phyloP scores from a whole-genome alignment of 345 rosid genomes.

The Hypericum androsaemum region DNA sequence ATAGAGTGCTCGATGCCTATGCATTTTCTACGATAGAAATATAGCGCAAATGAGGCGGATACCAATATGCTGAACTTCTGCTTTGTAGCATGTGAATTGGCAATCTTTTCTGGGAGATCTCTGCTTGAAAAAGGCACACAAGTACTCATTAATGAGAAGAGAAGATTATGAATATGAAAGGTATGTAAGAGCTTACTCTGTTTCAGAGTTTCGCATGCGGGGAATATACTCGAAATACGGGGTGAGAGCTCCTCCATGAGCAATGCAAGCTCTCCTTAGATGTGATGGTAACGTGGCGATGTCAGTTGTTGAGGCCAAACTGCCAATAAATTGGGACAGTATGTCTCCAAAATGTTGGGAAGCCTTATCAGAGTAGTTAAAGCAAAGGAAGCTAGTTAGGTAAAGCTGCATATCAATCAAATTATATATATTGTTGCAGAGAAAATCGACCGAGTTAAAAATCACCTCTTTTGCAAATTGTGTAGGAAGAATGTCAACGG shows the following conservation, averaged over 20 bases:
- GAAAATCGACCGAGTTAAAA: not conserved
- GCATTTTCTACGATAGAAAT: slow-evolving; percentile 2
- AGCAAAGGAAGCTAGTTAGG: slow-evolving; percentile 9
- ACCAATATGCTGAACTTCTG: slow-evolving; percentile 62
- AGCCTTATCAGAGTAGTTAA: slow-evolving; percentile 38
- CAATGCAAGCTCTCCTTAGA: slow-evolving; percentile 77
- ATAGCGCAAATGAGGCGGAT: slow-evolving; percentile 16
- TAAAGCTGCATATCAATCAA: not conserved
- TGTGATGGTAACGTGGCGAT: slow-evolving; percentile 51
- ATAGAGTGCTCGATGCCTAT: not conserved
- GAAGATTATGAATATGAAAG: slow-evolving; percentile 4
- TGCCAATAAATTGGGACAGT: slow-evolving; percentile 59
- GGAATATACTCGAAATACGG: slow-evolving; percentile 67
- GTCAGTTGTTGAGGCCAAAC: slow-evolving; percentile 57
- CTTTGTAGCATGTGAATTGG: slow-evolving; percentile 29
- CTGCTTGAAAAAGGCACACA: slow-evolving; percentile 30
- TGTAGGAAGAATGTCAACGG: slow-evolving; percentile 87
- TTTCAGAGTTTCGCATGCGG: slow-evolving; percentile 67
- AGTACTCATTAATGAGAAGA: slow-evolving; percentile 1
- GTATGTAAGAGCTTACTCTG: slow-evolving; percentile 40
- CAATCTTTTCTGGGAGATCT: slow-evolving; percentile 26
- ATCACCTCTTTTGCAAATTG: slow-evolving; percentile 92
- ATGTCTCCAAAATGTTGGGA: slow-evolving; percentile 89
- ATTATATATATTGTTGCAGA: too few relatives aligned
- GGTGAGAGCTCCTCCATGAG: slow-evolving; percentile 61